These are phyloP conservation scores for Trichosanthes truncata DNA, from an alignment of 306 rosid species.

Conservation along the genomic window DNA sequence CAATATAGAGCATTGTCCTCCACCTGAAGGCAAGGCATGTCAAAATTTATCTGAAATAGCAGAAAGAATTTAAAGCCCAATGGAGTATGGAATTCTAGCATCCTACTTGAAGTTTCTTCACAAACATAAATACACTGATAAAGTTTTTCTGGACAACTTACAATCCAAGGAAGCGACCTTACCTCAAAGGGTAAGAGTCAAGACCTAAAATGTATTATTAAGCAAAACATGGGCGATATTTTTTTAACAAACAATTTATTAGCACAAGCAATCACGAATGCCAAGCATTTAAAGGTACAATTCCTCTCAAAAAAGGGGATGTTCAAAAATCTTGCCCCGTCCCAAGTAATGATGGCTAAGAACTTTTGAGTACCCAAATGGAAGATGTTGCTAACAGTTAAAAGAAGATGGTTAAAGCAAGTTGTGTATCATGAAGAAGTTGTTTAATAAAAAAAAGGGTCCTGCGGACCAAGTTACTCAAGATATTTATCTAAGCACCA, in stretches of 20 bases:
- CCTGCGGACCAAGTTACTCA: neutral
- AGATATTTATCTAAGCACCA: neutral
- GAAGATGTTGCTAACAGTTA: neutral
- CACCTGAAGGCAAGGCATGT: slow-evolving; percentile 49
- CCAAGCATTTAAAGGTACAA: neutral
- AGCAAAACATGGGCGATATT: neutral
- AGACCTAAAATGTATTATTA: neutral
- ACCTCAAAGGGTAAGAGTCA: neutral
- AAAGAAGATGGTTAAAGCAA: neutral
- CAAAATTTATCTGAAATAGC: slow-evolving; percentile 8
- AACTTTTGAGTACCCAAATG: neutral
- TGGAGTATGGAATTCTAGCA: neutral
- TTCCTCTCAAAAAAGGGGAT: neutral
- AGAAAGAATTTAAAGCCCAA: neutral
- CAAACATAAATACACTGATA: neutral
- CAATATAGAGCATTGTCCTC: slow-evolving; percentile 78
- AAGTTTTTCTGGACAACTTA: neutral
- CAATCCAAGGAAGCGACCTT: neutral
- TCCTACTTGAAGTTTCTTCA: neutral
- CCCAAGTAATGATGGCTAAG: too few relatives aligned
- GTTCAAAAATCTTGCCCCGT: neutral
- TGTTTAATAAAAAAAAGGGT: neutral
- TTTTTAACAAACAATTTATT: neutral
- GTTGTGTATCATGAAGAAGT: neutral
- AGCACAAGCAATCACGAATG: slow-evolving; percentile 1